A percentile compares a stretch with the other conserved stretches of the same genome.
Evolutionary conservation across 2,329 filamentous ascomycete species (phyloP).

Genomic region (Cladophialophora psammophila): DNA sequence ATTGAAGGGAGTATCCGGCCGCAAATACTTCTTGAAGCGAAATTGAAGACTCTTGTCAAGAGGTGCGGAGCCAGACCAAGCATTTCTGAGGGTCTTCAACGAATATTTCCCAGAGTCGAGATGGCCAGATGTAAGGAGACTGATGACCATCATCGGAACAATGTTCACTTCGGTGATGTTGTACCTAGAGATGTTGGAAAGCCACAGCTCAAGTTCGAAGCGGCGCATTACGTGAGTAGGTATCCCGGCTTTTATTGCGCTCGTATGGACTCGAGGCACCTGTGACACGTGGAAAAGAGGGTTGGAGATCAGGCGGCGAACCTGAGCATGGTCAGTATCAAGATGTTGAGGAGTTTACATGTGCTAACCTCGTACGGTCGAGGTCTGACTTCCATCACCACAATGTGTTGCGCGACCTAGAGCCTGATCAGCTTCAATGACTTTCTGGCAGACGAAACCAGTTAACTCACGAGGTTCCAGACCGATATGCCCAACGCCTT

Average conservation of each 20-base stretch:
- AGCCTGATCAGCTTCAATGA: neutral
- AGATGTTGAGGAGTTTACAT: neutral
- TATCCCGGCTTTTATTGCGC: constrained; percentile 54
- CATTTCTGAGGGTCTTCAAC: constrained; percentile 52
- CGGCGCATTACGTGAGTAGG: constrained; percentile 57
- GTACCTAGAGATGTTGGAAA: constrained; percentile 22
- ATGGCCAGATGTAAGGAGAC: constrained; percentile 39
- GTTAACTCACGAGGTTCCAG: constrained; percentile 7
- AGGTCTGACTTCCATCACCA: constrained; percentile 12
- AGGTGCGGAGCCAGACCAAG: constrained; percentile 58
- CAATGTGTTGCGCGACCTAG: constrained; percentile 14
- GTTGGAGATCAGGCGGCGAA: neutral
- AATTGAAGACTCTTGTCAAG: constrained; percentile 52
- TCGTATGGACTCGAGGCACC: constrained; percentile 54
- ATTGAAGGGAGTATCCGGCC: constrained; percentile 50
- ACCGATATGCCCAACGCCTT: constrained; percentile 54
- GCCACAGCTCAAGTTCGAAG: constrained; percentile 44
- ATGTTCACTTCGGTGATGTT: constrained; percentile 47
- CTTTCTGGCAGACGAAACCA: neutral
- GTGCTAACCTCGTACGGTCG: constrained; percentile 17
- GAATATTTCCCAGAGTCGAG: constrained; percentile 37
- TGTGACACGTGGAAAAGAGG: constrained; percentile 58
- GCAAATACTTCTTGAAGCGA: constrained; percentile 51
- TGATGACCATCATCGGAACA: constrained; percentile 51
- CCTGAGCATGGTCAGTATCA: neutral